phyloP scores from a whole-genome alignment of 371 early-diverging fungal species.

The Haplosporangium sp. region DNA sequence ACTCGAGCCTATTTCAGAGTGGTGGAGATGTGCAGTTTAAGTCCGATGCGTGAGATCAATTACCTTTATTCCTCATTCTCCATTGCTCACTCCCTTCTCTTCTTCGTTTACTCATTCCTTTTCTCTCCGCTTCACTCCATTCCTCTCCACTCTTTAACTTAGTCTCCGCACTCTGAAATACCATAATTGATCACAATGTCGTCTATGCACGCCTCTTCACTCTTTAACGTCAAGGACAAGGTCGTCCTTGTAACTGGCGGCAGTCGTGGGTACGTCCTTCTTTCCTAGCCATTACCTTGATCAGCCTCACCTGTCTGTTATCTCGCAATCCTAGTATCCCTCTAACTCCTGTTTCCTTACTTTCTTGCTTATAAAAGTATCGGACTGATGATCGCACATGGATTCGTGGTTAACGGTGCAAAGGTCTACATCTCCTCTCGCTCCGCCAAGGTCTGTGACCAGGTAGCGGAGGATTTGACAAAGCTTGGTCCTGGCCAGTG shows the following conservation, averaged over 20 bases:
- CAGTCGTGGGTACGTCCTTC: conserved; percentile 67
- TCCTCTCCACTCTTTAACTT: not conserved
- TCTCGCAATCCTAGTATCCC: not conserved
- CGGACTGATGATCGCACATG: conserved; percentile 80
- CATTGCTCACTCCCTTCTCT: not conserved
- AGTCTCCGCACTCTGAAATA: not conserved
- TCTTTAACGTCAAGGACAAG: conserved; percentile 87
- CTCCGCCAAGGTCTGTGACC: conserved; percentile 68
- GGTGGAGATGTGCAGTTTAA: no score
- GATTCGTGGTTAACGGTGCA: conserved; percentile 81
- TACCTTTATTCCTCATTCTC: no score
- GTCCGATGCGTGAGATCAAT: no score
- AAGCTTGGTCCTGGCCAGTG: conserved; percentile 77
- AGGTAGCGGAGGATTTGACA: conserved; percentile 71
- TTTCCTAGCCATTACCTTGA: not conserved
- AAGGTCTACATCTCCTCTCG: conserved; percentile 83
- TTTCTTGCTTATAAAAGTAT: conserved; percentile 41
- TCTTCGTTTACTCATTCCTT: not conserved
- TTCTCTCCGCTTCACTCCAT: not conserved
- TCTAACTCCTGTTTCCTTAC: not conserved
- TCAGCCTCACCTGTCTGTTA: no score
- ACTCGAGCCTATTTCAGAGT: no score
- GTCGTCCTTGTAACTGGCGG: conserved; percentile 96
- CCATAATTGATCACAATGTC: conserved; percentile 18
- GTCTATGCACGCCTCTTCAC: conserved; percentile 48